phyloP scores from a whole-genome alignment of 768 basidiomycete genomes.

The Trametes villosa region DNA sequence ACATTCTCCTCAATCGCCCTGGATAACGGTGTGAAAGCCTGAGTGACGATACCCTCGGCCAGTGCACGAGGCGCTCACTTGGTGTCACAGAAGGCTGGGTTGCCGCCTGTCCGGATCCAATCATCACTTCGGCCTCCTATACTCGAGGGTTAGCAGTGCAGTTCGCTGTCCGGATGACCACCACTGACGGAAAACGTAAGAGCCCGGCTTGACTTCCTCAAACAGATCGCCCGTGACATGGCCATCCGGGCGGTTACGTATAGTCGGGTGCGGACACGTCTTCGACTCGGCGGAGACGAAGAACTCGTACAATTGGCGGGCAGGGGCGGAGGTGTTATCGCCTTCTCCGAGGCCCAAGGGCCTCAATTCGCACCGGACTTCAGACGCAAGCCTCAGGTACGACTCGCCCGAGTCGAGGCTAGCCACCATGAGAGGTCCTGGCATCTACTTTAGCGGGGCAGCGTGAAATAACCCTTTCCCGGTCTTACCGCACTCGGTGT shows the following conservation, averaged over 20 bases:
- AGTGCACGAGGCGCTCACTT: constrained; percentile 20
- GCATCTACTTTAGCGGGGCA: not conserved
- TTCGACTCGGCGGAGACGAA: constrained; percentile 22
- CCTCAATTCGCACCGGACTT: constrained; percentile 7
- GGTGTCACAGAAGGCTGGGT: constrained; percentile 32
- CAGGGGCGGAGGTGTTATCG: not conserved
- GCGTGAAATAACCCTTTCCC: no score
- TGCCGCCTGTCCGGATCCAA: constrained; percentile 32
- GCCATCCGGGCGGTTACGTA: constrained; percentile 25
- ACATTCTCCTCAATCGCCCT: constrained; percentile 42
- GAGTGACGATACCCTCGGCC: not conserved
- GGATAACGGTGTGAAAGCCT: not conserved
- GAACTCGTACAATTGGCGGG: constrained; percentile 18
- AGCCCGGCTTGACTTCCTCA: constrained; percentile 30
- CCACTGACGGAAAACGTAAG: constrained; percentile 30
- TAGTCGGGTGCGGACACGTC: constrained; percentile 16
- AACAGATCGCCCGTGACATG: constrained; percentile 34
- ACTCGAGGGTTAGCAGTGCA: not conserved
- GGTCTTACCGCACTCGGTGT: constrained; percentile 20
- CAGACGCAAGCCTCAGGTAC: constrained; percentile 13
- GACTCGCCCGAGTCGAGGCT: constrained; percentile 16
- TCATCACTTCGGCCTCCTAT: constrained; percentile 31
- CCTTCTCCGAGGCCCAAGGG: constrained; percentile 8
- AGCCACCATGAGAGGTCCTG: constrained; percentile 23
- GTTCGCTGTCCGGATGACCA: not conserved